Evolutionary conservation across 345 rosid genomes (phyloP), one percentile per base, ranked within the genome.

Genomic region (Anastatica hierochuntica): DNA sequence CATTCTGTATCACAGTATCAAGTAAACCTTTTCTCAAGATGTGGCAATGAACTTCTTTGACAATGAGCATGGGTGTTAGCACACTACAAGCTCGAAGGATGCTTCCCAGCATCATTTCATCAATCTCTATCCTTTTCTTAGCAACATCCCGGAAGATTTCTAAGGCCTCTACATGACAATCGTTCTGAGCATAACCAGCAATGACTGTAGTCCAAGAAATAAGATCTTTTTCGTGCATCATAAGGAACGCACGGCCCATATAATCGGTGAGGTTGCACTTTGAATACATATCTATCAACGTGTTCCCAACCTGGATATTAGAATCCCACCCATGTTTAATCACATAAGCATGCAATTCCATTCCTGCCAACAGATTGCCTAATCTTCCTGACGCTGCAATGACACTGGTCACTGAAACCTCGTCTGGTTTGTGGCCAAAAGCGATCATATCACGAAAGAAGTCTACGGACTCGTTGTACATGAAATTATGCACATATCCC

Each of bases 181-280:
- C 58, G 56, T 82, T 90, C 66, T 79, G 86, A 56, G 85, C 80
- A 70, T 75, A 79, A 50, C 87, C 92, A 39, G 92, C 78, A 14
- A 84, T 75, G 51, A 76, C 60, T 10, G 96, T 79, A 44, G 90
- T 80, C 98, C 96, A 87, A 31, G 96, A 84, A 66, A 90, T 76
- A 34, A 57, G 70, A 78, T 87, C 96, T 67, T 77, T 79, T 37
- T 53, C 37, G 7, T 65, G 73, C 71, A 86, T 78, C 74, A 50
- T 43, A 37, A 56, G 55, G 65, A 90, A 90, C 16, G 67, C 76
- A 56, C 42, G 62, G 20, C 74, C 81, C 78, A 78, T 81, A 27
- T 79, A 80, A 60, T 44, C 65, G 63, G 73, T 64, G 59, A 42
- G 69, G 57, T 71, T 49, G 64, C 95, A 90, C 56, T 75, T 87